Percentiles rank a stretch among this genome's conserved stretches.
phyloP scores from a whole-genome alignment of 352 stramenopile species.

The Thalassiosira delicatula region DNA sequence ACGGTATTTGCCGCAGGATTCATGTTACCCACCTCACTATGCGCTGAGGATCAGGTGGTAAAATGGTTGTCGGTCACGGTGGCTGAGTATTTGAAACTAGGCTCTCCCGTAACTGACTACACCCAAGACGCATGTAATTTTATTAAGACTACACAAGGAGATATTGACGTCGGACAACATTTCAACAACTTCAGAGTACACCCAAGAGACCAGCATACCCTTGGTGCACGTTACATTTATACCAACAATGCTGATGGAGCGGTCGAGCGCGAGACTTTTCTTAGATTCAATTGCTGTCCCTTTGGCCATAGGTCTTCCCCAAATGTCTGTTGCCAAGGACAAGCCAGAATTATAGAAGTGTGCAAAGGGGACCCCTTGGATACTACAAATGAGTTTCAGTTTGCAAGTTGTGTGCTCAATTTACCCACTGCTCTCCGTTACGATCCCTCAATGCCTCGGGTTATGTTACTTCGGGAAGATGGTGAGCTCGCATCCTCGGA shows the following conservation, averaged over 20 bases:
- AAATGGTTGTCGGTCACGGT: slow-evolving; percentile 34
- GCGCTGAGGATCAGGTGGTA: slow-evolving; percentile 21
- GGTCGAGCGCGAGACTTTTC: slow-evolving; percentile 37
- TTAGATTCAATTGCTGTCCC: no score
- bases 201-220: slow-evolving; percentile 14
- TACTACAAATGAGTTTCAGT: slow-evolving; percentile 33
- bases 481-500: slow-evolving; percentile 29
- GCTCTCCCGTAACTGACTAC: slow-evolving; percentile 14
- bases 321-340: slow-evolving; percentile 27
- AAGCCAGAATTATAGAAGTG: slow-evolving; percentile 33
- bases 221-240: slow-evolving; percentile 36
- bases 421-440: neutral
- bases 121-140: slow-evolving; percentile 9
- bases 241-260: slow-evolving; percentile 8
- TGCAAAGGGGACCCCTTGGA: slow-evolving; percentile 21
- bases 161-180: slow-evolving; percentile 64
- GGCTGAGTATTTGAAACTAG: slow-evolving; percentile 8
- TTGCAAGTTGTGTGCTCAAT: slow-evolving; percentile 15
- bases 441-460: slow-evolving; percentile 40
- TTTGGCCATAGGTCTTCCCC: slow-evolving; percentile 31
- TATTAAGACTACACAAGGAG: slow-evolving; percentile 25
- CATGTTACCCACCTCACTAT: slow-evolving; percentile 26
- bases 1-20: slow-evolving; percentile 28
- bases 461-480: slow-evolving; percentile 35
- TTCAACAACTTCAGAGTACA: slow-evolving; percentile 70